Conservation (phyloP, 106 monocot species). For the Dioscorea dumetorum region DNA sequence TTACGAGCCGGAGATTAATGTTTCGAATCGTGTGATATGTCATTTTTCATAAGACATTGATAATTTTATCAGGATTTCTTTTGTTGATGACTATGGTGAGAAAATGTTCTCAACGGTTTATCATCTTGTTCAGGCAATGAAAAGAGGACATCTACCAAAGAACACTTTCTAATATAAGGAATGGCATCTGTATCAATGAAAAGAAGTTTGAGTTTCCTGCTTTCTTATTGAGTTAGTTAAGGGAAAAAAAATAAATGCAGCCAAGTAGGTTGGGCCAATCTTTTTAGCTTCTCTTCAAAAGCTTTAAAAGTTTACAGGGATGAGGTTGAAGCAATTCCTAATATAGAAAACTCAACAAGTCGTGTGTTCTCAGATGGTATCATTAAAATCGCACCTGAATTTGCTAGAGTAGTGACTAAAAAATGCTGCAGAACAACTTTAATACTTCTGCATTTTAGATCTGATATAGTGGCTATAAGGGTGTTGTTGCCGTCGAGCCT, state of each 20-base stretch:
- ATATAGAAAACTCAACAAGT: constrained; percentile 34
- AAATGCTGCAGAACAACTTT: constrained; percentile 52
- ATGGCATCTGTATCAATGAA: constrained; percentile 65
- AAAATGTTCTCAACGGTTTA: constrained; percentile 59
- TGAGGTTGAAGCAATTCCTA: constrained; percentile 59
- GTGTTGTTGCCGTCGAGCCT: constrained; percentile 86
- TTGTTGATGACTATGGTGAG: constrained; percentile 76
- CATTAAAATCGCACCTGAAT: constrained; percentile 72
- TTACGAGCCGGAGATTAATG: constrained; percentile 73
- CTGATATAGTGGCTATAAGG: constrained; percentile 86
- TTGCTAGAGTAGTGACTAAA: constrained; percentile 60
- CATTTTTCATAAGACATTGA: constrained; percentile 42
- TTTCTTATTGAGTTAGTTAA: constrained; percentile 87
- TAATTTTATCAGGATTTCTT: constrained; percentile 82
- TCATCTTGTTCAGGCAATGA: constrained; percentile 18
- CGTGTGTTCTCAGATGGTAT: constrained; percentile 91
- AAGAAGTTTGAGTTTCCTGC: constrained; percentile 94
- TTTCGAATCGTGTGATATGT: constrained; percentile 85
- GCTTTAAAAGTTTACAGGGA: constrained; percentile 43
- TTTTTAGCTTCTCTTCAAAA: constrained; percentile 78
- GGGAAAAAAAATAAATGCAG: constrained; percentile 90
- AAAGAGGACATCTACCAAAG: constrained; percentile 61
- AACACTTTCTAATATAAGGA: constrained; percentile 47
- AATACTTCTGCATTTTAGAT: constrained; percentile 84
- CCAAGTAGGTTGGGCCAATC: constrained; percentile 91